Base-by-base conservation (phyloP, 2,329 filamentous ascomycete species). In the Venturiaceae sp. region DNA sequence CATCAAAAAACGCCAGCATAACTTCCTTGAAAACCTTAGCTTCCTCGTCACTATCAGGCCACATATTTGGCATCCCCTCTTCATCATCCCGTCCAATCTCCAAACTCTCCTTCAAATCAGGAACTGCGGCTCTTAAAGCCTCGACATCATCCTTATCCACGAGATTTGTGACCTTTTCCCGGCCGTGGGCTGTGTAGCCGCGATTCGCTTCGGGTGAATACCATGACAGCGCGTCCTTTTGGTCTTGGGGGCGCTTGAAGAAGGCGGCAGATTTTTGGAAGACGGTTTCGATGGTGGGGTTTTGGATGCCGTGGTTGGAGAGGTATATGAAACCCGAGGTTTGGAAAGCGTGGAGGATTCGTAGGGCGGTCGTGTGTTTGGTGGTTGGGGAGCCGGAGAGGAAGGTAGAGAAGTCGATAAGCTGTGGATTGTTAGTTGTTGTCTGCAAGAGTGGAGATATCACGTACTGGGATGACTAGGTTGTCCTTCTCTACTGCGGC, bases 281-380 rank as follows among this genome's bases (percentile, higher is more conserved):
- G 60, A 86, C 80, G 59, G 79, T 72, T 60, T 80, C 70, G 13
- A 90, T 74, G 9, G 80, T 78, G 8, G 80, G 74, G 3, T 80
- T 66, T 0, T 84, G 73, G 61, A 96, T 86, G 41, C 87, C 82
- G 64, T 92, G 85, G 71, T 92, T 88, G 65, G 85, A 85, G 39
- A 95, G 82, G 73, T 96, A 96, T 63, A 96, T 82, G 77, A 96
- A 96, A 59, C 92, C 92, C 2, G 91, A 88, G 1, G 82, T 86
- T 66, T 91, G 87, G 75, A 96, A 95, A 44, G 89, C 91, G 57
- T 83, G 69, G 13, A 92, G 83, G 64, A 96, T 85, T 41, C 86
- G 83, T 57, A 83, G 73, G 23, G 90, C 91, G 1, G 88, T 84
- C 46, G 80, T 73, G 55, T 79, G 75, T 64, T 86, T 87, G 64